Evolutionary conservation across 352 stramenopile genomes (phyloP).

Genomic region (Lagenidium sp.): DNA sequence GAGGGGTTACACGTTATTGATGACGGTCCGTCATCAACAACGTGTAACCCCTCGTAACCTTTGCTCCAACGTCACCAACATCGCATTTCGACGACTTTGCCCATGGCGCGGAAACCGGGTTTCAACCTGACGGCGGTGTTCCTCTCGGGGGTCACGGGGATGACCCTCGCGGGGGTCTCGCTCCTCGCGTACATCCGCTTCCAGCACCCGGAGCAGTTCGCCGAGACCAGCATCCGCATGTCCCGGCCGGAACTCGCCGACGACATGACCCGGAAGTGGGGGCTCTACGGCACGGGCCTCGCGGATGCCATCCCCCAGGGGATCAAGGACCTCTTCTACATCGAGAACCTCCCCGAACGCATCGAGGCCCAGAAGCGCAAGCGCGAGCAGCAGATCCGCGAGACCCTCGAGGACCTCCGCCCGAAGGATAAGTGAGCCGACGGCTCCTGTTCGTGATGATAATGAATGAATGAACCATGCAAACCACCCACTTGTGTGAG

Average conservation of each 20-base stretch:
- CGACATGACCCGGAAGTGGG: slow-evolving; percentile 71
- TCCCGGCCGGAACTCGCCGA: slow-evolving; percentile 65
- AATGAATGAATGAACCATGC: not conserved
- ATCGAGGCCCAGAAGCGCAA: slow-evolving; percentile 66
- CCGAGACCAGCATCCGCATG: slow-evolving; percentile 68
- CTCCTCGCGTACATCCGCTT: slow-evolving; percentile 78
- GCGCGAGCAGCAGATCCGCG: slow-evolving; percentile 57
- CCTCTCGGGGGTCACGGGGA: slow-evolving; percentile 70
- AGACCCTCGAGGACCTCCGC: slow-evolving; percentile 65
- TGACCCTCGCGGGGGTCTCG: slow-evolving; percentile 74
- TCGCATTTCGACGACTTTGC: too few relatives aligned
- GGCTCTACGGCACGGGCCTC: slow-evolving; percentile 75
- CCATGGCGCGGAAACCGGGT: too few relatives aligned
- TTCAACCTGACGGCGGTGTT: slow-evolving; percentile 46
- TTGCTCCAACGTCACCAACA: too few relatives aligned
- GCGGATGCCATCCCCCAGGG: slow-evolving; percentile 54
- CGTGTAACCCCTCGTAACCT: too few relatives aligned
- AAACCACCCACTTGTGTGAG: not conserved
- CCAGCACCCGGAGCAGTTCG: slow-evolving; percentile 77
- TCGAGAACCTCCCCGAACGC: slow-evolving; percentile 58
- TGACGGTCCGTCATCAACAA: too few relatives aligned
- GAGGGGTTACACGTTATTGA: too few relatives aligned
- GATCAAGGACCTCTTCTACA: slow-evolving; percentile 54
- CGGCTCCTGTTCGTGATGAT: too few relatives aligned
- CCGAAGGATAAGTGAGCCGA: slow-evolving; percentile 66